Evolutionary conservation across 768 basidiomycete genomes (phyloP).

Genomic region (Termitomyces sp.): DNA sequence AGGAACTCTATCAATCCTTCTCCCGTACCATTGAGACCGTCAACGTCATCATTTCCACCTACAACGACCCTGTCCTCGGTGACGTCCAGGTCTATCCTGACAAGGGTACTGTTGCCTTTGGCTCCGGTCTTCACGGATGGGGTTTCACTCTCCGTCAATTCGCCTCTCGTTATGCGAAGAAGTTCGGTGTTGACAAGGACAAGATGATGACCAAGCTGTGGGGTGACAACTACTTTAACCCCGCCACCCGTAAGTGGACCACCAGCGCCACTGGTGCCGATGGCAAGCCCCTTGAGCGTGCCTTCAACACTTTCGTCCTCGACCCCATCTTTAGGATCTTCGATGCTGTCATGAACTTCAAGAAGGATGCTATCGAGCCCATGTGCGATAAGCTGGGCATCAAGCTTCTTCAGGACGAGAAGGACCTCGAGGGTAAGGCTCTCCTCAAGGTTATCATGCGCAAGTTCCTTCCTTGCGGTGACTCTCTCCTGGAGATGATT

Average conservation of each 20-base stretch:
- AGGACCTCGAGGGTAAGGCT: conserved; percentile 89
- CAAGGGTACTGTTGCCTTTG: conserved; percentile 96
- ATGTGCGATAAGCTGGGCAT: conserved; percentile 97
- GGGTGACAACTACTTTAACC: conserved; percentile 99
- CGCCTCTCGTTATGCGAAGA: conserved; percentile 91
- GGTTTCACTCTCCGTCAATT: conserved; percentile 99
- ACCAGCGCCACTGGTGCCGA: conserved; percentile 71
- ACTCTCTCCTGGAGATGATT: conserved; percentile 98
- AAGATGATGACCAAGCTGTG: conserved; percentile 98
- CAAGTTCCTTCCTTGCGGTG: conserved; percentile 98
- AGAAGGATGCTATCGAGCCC: conserved; percentile 78
- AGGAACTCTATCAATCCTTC: conserved; percentile 97
- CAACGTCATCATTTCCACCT: conserved; percentile 97
- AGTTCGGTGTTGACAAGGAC: conserved; percentile 96
- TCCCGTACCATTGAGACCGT: conserved; percentile 94
- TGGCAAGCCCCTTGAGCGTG: conserved; percentile 90
- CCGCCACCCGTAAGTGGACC: conserved; percentile 93
- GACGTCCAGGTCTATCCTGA: conserved; percentile 99
- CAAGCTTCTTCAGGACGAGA: conserved; percentile 83
- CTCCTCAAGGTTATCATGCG: conserved; percentile 98
- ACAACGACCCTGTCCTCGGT: conserved; percentile 88
- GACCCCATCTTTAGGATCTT: conserved; percentile 99
- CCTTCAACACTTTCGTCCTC: conserved; percentile 97
- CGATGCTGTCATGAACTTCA: conserved; percentile 98
- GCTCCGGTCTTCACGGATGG: conserved; percentile 99